Evolutionary conservation across 352 stramenopile species (phyloP).

Genomic region (Globisporangium viniferum): DNA sequence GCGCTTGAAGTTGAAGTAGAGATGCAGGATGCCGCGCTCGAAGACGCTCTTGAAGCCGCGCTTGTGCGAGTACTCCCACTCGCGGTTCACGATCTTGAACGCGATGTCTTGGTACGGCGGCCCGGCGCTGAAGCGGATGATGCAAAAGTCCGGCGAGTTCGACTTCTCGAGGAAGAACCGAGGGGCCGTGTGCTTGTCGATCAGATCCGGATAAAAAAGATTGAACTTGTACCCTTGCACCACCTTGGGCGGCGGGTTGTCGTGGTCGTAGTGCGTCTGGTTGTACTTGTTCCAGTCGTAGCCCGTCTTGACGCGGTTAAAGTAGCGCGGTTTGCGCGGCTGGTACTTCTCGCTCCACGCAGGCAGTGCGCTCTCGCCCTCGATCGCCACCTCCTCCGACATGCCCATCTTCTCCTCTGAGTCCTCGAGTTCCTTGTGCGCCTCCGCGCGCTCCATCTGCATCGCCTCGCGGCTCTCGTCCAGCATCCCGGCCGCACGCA

Average conservation of each 20-base stretch:
- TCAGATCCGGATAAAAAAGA: slow-evolving; percentile 99
- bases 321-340: slow-evolving; percentile 97
- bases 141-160: slow-evolving; percentile 94
- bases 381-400: slow-evolving; percentile 88
- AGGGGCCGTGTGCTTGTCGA: slow-evolving; percentile 95
- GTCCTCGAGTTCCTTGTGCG: slow-evolving; percentile 62
- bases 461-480: slow-evolving; percentile 67
- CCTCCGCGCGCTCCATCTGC: slow-evolving; percentile 63
- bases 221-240: slow-evolving; percentile 99
- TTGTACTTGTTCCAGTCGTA: slow-evolving; percentile 99
- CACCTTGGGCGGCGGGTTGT: slow-evolving; percentile 99
- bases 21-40: slow-evolving; percentile 96
- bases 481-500: slow-evolving; percentile 12
- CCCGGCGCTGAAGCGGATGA: slow-evolving; percentile 97
- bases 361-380: slow-evolving; percentile 49
- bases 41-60: slow-evolving; percentile 98
- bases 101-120: slow-evolving; percentile 99
- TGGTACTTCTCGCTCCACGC: slow-evolving; percentile 97
- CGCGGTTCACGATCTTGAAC: slow-evolving; percentile 99
- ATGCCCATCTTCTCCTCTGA: slow-evolving; percentile 80
- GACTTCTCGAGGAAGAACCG: slow-evolving; percentile 94
- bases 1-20: slow-evolving; percentile 99
- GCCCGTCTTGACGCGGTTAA: slow-evolving; percentile 98
- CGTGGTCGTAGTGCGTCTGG: slow-evolving; percentile 99
- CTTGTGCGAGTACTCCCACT: slow-evolving; percentile 98